phyloP scores from a whole-genome alignment of 2,329 filamentous ascomycete species.

The Raffaelea ambrosiae region DNA sequence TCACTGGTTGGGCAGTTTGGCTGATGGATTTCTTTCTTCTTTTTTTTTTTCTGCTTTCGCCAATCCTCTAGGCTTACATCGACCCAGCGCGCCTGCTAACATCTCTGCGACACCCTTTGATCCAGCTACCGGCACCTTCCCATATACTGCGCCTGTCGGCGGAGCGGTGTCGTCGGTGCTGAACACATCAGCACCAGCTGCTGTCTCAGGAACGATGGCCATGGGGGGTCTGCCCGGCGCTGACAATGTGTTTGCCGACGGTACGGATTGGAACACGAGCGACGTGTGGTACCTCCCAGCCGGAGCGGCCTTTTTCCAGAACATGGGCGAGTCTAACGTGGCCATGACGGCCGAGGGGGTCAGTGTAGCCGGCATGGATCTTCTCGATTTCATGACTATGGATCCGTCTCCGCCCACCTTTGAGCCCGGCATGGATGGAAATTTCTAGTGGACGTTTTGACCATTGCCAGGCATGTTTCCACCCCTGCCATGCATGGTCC shows the following conservation, averaged over 20 bases:
- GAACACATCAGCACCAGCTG: conserved; percentile 39
- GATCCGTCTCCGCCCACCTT: conserved; percentile 25
- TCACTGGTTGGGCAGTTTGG: no score
- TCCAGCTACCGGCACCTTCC: conserved; percentile 44
- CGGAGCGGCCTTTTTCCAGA: conserved; percentile 56
- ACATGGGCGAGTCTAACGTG: conserved; percentile 51
- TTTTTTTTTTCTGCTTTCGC: background rate
- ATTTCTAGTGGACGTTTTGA: no score
- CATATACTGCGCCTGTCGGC: conserved; percentile 39
- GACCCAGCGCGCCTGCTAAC: conserved; percentile 36
- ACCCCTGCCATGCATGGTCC: no score
- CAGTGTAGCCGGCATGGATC: conserved; percentile 56
- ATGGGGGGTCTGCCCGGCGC: background rate
- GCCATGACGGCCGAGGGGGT: conserved; percentile 61
- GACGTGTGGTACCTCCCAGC: conserved; percentile 62
- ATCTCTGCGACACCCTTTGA: conserved; percentile 59
- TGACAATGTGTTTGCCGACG: conserved; percentile 35
- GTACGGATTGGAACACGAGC: conserved; percentile 43
- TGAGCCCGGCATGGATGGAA: conserved; percentile 1
- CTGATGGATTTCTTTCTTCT: background rate
- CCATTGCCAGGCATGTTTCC: no score
- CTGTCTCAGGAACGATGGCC: background rate
- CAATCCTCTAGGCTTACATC: conserved; percentile 19
- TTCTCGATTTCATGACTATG: conserved; percentile 62
- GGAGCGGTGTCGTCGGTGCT: conserved; percentile 39